Conservation (phyloP, 78 protist species). For the Bodo saltans region DNA sequence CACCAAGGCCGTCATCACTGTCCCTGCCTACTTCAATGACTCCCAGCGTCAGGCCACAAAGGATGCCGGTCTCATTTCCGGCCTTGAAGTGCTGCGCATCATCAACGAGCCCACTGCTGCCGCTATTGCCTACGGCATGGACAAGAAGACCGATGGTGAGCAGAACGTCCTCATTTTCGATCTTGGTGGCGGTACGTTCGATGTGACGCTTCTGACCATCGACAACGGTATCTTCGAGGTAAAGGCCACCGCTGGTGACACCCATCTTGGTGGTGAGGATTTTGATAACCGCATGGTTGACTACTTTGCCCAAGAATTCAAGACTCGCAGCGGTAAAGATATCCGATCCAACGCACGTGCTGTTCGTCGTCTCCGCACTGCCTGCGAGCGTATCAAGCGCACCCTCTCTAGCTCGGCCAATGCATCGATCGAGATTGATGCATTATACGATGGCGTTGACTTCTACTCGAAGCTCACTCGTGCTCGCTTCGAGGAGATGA, state of each 20-base stretch:
- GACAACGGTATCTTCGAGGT: conserved; percentile 95
- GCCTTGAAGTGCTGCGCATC: conserved; percentile 61
- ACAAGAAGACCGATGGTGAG: conserved; percentile 29
- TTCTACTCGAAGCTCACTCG: conserved; percentile 86
- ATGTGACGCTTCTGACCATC: conserved; percentile 75
- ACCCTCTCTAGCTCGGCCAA: conserved; percentile 59
- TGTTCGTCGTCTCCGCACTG: conserved; percentile 79
- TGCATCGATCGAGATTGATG: conserved; percentile 53
- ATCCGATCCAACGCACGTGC: conserved; percentile 62
- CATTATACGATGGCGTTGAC: conserved; percentile 64
- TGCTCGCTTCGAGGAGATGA: conserved; percentile 95
- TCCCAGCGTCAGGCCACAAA: conserved; percentile 92
- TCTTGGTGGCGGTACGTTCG: conserved; percentile 78
- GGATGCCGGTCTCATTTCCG: conserved; percentile 89
- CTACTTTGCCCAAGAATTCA: conserved; percentile 59
- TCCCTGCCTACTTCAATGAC: conserved; percentile 95
- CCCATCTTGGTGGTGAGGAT: conserved; percentile 84
- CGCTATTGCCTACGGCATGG: conserved; percentile 71
- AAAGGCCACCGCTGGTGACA: conserved; percentile 78
- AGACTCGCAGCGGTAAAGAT: conserved; percentile 69
- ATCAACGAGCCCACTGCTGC: conserved; percentile 87
- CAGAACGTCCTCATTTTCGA: conserved; percentile 66
- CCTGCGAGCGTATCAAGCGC: conserved; percentile 75
- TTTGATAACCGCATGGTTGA: conserved; percentile 50
- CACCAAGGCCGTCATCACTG: conserved; percentile 81